Base-by-base conservation (phyloP, 2,329 filamentous ascomycete species). In the Colletotrichum caudatum region DNA sequence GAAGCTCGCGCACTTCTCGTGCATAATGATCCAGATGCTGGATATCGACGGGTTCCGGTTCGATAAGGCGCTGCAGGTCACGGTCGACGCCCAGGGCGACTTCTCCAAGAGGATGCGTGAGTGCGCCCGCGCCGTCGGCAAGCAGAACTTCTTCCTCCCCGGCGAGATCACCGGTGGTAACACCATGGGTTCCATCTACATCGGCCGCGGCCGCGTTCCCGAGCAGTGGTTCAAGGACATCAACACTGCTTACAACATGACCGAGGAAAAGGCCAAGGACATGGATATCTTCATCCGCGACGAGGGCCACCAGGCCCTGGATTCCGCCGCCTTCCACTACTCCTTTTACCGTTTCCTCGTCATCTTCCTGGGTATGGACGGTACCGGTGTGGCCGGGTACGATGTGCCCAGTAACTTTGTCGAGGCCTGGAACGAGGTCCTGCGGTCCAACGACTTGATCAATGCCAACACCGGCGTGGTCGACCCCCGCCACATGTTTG, bases 1-100 rank as follows among this genome's bases (percentile, higher is more conserved):
- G 57, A 89, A 88, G 74, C 81, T 92, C 68, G 85, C 87, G 69
- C 85, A 85, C 56, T 89, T 91, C 75, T 90, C 89, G 1, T 92
- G 90, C 78, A 88, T 91, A 77, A 83, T 88, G 50, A 90, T 92
- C 66, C 79, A 83, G 35, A 87, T 85, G 74, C 81, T 92, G 26
- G 90, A 92, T 74, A 87, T 92, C 66, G 90, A 92, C 76, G 90
- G 89, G 0, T 91, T 90, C 76, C 87, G 90, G 58, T 90, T 90
- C 78, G 90, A 92, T 79, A 92, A 92, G 78, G 90, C 89, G 3
- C 86, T 88, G n/a, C 89, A 91, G 75, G 85, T 88, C 11, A 91
- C 90, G 0, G 84, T 90, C 6, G 90, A 91, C 76, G 85, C 89
- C 1, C 83, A 90, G 68, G 89, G 84, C 5, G 84, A 87, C 51